Conservation (phyloP, 306 rosid genomes). For the Biancaea sappan region DNA sequence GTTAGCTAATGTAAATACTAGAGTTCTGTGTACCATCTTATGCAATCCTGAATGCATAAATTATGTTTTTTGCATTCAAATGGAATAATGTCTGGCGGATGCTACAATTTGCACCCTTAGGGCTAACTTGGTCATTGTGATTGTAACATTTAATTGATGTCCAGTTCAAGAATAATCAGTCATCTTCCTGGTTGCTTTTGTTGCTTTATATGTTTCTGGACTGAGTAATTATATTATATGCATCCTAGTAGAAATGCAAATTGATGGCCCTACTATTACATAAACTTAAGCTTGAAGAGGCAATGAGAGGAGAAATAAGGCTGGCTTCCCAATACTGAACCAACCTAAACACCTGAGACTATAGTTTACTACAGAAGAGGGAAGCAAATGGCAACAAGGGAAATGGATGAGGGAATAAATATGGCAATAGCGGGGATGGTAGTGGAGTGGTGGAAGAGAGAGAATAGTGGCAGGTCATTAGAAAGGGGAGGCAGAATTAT, state of each 20-base stretch:
- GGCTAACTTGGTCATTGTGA: slow-evolving; percentile 13
- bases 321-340: too few species aligned
- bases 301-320: too few species aligned
- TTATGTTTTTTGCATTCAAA: slow-evolving; percentile 14
- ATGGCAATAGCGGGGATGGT: too few species aligned
- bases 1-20: slow-evolving; percentile 48
- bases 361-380: too few species aligned
- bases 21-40: slow-evolving; percentile 21
- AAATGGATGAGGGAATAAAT: too few species aligned
- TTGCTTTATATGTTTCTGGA: not conserved
- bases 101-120: slow-evolving; percentile 17
- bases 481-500: too few species aligned
- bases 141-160: slow-evolving; percentile 7
- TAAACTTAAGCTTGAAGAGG: too few species aligned
- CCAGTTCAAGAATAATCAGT: slow-evolving; percentile 10
- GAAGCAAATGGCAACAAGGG: too few species aligned
- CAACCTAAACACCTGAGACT: too few species aligned
- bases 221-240: slow-evolving; percentile 5
- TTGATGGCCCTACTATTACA: too few species aligned
- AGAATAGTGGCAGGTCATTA: too few species aligned
- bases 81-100: not conserved
- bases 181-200: not conserved
- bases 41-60: slow-evolving; percentile 20
- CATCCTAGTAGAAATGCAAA: not conserved
- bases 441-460: too few species aligned